Evolutionary conservation across 2,329 filamentous ascomycete species (phyloP).

Genomic region (Xylariomycetidae sp.): DNA sequence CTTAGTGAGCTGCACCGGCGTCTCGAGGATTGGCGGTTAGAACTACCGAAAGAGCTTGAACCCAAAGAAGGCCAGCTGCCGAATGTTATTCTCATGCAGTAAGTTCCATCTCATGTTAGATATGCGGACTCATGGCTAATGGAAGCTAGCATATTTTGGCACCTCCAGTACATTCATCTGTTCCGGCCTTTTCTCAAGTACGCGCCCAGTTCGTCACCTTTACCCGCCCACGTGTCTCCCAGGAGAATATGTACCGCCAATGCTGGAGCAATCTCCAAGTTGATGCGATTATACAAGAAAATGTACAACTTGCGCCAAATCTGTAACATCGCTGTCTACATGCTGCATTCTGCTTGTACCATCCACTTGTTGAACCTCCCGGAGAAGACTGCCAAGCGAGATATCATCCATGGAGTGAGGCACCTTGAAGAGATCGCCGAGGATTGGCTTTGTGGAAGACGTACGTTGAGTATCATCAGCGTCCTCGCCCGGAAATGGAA

Average conservation of each 20-base stretch:
- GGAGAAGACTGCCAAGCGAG: slow-evolving; percentile 83
- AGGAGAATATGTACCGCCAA: slow-evolving; percentile 88
- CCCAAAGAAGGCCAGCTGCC: slow-evolving; percentile 85
- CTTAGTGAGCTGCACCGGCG: slow-evolving; percentile 87
- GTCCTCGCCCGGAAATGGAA: slow-evolving; percentile 86
- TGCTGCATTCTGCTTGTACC: slow-evolving; percentile 88
- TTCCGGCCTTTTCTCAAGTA: slow-evolving; percentile 96
- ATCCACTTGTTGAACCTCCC: slow-evolving; percentile 92
- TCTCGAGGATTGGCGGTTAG: slow-evolving; percentile 82
- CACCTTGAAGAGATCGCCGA: slow-evolving; percentile 95
- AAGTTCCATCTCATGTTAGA: slow-evolving; percentile 38
- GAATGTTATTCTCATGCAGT: slow-evolving; percentile 78
- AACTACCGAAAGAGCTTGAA: slow-evolving; percentile 81
- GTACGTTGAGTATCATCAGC: slow-evolving; percentile 80
- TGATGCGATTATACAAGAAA: slow-evolving; percentile 92
- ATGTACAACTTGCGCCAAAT: slow-evolving; percentile 88
- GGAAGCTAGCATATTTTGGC: slow-evolving; percentile 82
- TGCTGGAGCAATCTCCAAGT: slow-evolving; percentile 82
- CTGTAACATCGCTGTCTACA: slow-evolving; percentile 94
- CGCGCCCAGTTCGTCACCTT: slow-evolving; percentile 70
- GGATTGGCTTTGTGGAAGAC: slow-evolving; percentile 84
- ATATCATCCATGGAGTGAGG: slow-evolving; percentile 85
- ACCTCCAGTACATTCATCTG: slow-evolving; percentile 90
- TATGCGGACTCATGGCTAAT: slow-evolving; percentile 16
- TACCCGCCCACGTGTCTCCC: slow-evolving; percentile 83